A percentile compares a stretch with the other conserved stretches of the same genome.
phyloP scores from a whole-genome alignment of 1,284 basidiomycete genomes.

The Irpex sp. region DNA sequence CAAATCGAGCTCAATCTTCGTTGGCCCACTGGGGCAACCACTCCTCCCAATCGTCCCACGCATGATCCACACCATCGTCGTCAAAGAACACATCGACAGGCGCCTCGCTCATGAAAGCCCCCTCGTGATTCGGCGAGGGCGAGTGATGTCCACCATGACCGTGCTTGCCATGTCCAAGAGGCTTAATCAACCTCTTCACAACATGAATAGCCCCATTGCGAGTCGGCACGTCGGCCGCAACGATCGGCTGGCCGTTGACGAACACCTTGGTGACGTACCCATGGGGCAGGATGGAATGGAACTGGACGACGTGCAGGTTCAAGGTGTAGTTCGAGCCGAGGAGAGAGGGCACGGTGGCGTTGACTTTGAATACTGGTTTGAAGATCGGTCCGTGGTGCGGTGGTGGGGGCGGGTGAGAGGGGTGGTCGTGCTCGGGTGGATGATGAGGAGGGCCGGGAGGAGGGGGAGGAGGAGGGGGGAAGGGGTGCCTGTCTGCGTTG shows the following conservation, averaged over 20 bases:
- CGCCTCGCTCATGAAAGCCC: background rate
- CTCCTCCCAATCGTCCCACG: conserved; percentile 62
- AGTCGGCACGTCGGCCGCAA: conserved; percentile 47
- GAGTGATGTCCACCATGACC: background rate
- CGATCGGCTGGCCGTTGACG: conserved; percentile 47
- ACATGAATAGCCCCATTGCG: conserved; percentile 63
- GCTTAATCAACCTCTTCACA: conserved; percentile 46
- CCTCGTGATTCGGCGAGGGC: background rate
- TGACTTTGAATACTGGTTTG: conserved; percentile 34
- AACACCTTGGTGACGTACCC: conserved; percentile 40
- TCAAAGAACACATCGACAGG: conserved; percentile 1
- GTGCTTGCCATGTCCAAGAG: conserved; percentile 17
- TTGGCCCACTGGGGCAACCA: conserved; percentile 39
- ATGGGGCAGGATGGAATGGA: conserved; percentile 33
- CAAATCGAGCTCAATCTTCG: conserved; percentile 13
- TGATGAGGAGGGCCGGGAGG: background rate
- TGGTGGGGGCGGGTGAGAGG: conserved; percentile 7
- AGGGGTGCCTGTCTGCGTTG: background rate
- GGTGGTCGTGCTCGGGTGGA: conserved; percentile 2
- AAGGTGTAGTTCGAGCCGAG: conserved; percentile 41
- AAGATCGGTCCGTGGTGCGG: conserved; percentile 21
- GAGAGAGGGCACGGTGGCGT: conserved; percentile 43
- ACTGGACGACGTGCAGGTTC: conserved; percentile 45
- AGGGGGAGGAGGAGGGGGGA: background rate
- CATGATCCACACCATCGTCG: conserved; percentile 21